Evolutionary conservation across 1,139 yeast genomes (phyloP).

Genomic region (Pichia kudriavzevii): DNA sequence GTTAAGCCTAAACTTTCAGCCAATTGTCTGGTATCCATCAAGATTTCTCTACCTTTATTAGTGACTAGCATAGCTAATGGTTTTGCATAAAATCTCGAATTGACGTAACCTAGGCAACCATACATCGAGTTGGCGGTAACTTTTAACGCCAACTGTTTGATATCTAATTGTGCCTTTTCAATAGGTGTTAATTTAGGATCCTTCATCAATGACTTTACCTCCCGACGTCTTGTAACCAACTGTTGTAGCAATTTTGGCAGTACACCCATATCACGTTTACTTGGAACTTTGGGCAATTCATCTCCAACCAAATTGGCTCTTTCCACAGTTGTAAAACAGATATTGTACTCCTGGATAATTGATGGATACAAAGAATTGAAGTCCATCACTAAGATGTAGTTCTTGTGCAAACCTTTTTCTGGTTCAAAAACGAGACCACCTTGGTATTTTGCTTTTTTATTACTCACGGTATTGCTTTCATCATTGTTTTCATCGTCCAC

Average conservation of each 20-base stretch:
- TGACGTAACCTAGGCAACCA: slow-evolving; percentile 92
- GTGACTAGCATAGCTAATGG: slow-evolving; percentile 96
- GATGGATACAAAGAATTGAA: slow-evolving; percentile 97
- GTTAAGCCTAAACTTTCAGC: slow-evolving; percentile 79
- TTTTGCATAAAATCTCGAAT: slow-evolving; percentile 90
- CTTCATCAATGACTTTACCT: slow-evolving; percentile 80
- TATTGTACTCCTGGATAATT: slow-evolving; percentile 92
- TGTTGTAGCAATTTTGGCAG: slow-evolving; percentile 78
- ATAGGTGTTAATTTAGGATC: slow-evolving; percentile 56
- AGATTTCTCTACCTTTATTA: slow-evolving; percentile 89
- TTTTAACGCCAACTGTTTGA: slow-evolving; percentile 92
- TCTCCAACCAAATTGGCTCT: slow-evolving; percentile 55
- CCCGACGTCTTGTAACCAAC: slow-evolving; percentile 85
- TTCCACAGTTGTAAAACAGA: slow-evolving; percentile 92
- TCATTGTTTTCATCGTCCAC: slow-evolving; percentile 27
- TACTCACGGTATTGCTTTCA: slow-evolving; percentile 44
- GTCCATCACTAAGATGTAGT: slow-evolving; percentile 90
- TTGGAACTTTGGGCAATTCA: slow-evolving; percentile 68
- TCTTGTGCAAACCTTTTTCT: slow-evolving; percentile 87
- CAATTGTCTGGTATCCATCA: slow-evolving; percentile 85
- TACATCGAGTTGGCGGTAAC: slow-evolving; percentile 98
- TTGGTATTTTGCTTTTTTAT: slow-evolving; percentile 76
- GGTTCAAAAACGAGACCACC: slow-evolving; percentile 97
- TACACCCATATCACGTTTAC: slow-evolving; percentile 62
- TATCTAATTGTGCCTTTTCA: slow-evolving; percentile 78